phyloP scores from a whole-genome alignment of 2,329 filamentous ascomycete genomes.

The Neophaeococcomyces aloes region DNA sequence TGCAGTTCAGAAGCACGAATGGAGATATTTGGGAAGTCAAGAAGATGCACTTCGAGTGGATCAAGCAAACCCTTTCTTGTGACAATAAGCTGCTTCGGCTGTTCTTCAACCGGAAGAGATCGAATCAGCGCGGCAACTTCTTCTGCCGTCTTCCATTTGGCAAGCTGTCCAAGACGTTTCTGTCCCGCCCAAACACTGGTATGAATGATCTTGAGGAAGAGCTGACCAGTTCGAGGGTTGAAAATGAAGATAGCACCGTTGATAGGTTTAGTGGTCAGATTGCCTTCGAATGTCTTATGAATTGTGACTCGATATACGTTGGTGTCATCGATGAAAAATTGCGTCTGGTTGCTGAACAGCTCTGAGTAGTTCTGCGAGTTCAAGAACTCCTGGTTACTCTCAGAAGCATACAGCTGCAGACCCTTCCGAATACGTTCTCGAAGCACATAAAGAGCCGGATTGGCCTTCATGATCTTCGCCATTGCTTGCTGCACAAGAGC shows the following conservation, averaged over 20 bases:
- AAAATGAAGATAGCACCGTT: constrained; percentile 99
- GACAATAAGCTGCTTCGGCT: constrained; percentile 96
- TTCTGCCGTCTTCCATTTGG: constrained; percentile 99
- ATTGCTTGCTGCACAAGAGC: constrained; percentile 93
- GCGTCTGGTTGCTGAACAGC: constrained; percentile 96
- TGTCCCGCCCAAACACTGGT: constrained; percentile 98
- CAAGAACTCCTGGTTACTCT: constrained; percentile 97
- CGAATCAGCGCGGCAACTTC: constrained; percentile 96
- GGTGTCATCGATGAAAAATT: constrained; percentile 97
- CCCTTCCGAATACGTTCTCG: constrained; percentile 97
- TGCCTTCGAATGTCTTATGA: constrained; percentile 98
- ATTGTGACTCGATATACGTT: constrained; percentile 99
- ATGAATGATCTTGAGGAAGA: constrained; percentile 99
- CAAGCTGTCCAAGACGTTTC: constrained; percentile 94
- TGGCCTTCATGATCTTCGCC: constrained; percentile 99
- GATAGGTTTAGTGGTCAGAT: constrained; percentile 97
- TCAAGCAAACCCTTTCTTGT: constrained; percentile 94
- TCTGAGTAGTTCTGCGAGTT: constrained; percentile 99
- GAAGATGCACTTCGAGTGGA: constrained; percentile 89
- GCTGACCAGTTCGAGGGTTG: constrained; percentile 93
- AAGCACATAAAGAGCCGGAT: constrained; percentile 88
- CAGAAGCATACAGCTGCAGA: constrained; percentile 92
- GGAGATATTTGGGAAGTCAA: constrained; percentile 98
- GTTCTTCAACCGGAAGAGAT: constrained; percentile 91
- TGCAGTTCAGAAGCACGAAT: constrained; percentile 95